Conservation (phyloP, 192 early-diverging fungal species). For the Coemansia sp. region DNA sequence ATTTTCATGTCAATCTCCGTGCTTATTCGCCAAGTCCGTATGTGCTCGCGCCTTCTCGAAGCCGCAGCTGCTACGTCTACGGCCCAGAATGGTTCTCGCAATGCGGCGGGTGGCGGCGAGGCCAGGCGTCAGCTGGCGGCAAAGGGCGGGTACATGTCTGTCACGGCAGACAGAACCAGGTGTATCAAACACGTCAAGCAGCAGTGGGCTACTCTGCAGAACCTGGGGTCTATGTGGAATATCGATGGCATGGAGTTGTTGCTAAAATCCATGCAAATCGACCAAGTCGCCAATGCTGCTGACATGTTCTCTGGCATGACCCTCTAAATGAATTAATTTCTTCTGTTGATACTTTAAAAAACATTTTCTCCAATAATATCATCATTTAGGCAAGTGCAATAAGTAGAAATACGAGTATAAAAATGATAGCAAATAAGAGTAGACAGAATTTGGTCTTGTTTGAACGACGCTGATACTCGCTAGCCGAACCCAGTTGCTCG, state of each 20-base stretch:
- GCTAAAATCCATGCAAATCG: conserved; percentile 51
- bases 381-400: conserved; percentile 51
- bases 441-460: conserved; percentile 85
- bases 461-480: conserved; percentile 73
- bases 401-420: conserved; percentile 63
- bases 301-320: conserved; percentile 43
- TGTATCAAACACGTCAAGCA: conserved; percentile 40
- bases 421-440: conserved; percentile 71
- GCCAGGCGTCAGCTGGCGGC: conserved; percentile 6
- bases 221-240: conserved; percentile 45
- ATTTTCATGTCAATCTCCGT: conserved; percentile 56
- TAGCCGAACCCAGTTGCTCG: conserved; percentile 79
- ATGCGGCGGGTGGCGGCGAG: not conserved
- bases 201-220: conserved; percentile 45
- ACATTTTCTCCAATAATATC: not conserved
- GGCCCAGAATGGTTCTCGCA: not conserved
- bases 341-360: not conserved
- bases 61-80: not conserved
- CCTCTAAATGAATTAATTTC: conserved; percentile 8
- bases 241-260: conserved; percentile 43
- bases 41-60: conserved; percentile 32
- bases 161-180: conserved; percentile 21
- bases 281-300: conserved; percentile 49
- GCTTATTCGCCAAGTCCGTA: conserved; percentile 45
- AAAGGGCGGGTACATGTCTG: conserved; percentile 7